These are phyloP conservation scores for Podila epicladia DNA, from an alignment of 192 early-diverging fungal species.

Conservation along the genomic window DNA sequence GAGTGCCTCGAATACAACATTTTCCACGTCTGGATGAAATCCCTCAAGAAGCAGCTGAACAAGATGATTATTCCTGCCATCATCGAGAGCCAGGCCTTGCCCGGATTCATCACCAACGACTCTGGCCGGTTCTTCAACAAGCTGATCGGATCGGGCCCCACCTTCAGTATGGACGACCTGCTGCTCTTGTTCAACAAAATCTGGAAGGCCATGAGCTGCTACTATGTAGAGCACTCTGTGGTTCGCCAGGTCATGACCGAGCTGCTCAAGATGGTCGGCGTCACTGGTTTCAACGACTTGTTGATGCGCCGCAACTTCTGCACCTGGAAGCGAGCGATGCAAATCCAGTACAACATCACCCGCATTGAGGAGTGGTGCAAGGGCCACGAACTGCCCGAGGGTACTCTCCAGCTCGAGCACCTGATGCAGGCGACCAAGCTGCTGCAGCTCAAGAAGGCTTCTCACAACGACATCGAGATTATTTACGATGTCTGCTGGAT, in stretches of 20 bases:
- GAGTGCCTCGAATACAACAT: conserved; percentile 94
- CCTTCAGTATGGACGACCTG: conserved; percentile 96
- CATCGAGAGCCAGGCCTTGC: conserved; percentile 94
- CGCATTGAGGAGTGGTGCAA: conserved; percentile 99
- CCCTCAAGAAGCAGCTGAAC: conserved; percentile 92
- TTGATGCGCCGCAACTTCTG: conserved; percentile 99
- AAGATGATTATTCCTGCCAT: conserved; percentile 97
- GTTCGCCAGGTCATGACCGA: conserved; percentile 95
- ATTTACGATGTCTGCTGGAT: conserved; percentile 99
- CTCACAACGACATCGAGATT: conserved; percentile 89
- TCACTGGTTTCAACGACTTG: conserved; percentile 96
- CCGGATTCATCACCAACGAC: conserved; percentile 95
- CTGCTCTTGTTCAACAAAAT: conserved; percentile 95
- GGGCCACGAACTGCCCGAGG: conserved; percentile 91
- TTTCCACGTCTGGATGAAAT: conserved; percentile 98
- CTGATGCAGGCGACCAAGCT: conserved; percentile 97
- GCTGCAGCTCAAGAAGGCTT: conserved; percentile 93
- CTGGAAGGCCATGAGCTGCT: conserved; percentile 96
- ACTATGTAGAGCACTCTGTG: conserved; percentile 94
- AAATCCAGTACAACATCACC: conserved; percentile 99
- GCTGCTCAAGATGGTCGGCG: conserved; percentile 94
- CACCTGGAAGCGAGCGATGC: conserved; percentile 98
- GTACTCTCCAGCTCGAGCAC: conserved; percentile 90
- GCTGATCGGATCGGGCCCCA: conserved; percentile 76
- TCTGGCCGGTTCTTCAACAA: conserved; percentile 91